Base-by-base conservation (phyloP, 2,329 filamentous ascomycete species). In the Fusarium virguliforme region DNA sequence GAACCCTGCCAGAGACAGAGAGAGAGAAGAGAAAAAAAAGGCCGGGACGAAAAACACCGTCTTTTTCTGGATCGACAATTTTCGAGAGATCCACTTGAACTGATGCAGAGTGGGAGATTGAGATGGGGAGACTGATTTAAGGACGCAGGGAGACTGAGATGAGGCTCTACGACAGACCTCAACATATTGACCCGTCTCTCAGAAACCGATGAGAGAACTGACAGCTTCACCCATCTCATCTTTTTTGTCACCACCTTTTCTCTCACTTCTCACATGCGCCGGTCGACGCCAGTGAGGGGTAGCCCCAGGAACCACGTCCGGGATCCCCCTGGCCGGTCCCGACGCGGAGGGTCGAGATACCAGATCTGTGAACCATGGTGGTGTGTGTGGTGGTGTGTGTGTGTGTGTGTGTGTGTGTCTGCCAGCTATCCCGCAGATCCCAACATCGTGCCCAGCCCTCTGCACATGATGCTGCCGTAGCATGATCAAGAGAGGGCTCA, bases 301-400 rank as follows among this genome's bases (percentile, higher is more conserved):
- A 74, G 74, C 65, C 73, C 74, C 73, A 75, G 74, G 74, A 76
- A 76, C 74, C 61, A 60, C 28, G 48, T 53, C 74, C 64, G 64
- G 74, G 74, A 70, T 73, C 41, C 66, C 74, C 74, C 74, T 75
- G 70, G 67, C 50, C 64, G 65, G 65, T 73, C 64, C 62, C 62
- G 67, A 62, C 64, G 38, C 70, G 67, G 60, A 75, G 72, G 67
- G 71, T 72, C 73, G 59, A 75, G 74, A 74, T 75, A 68, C 71
- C 68, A 68, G 70, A 72, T 72, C 70, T 76, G 62, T 69, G 66
- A 69, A 72, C 67, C 72, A 72, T 67, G 71, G 59, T 46, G 35
- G 59, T 48, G 24, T 15, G 24, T 30, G 40, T 61, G 35, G 50
- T 64, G 41, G 60, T 68, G 28, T 53, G 48, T 53, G 48, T 18